Conservation (phyloP, 1,284 basidiomycete genomes). For the Rhodotorula sp. region DNA sequence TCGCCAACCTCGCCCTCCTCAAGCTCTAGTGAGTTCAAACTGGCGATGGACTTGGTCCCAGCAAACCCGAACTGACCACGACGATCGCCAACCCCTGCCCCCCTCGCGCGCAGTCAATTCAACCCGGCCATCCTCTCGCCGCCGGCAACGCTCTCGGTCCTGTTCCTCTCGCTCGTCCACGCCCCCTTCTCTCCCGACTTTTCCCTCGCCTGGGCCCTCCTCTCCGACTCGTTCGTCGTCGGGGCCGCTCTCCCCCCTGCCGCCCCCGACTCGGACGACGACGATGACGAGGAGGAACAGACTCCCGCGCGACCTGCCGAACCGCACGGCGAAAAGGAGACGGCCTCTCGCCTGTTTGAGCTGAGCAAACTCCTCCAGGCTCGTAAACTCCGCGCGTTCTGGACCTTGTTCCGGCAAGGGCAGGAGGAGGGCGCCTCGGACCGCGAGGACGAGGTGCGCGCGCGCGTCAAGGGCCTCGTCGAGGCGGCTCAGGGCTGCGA, state of each 20-base stretch:
- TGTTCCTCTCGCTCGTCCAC: slow-evolving; percentile 38
- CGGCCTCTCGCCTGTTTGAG: slow-evolving; percentile 15
- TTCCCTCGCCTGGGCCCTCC: slow-evolving; percentile 37
- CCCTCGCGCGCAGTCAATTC: slow-evolving; percentile 26
- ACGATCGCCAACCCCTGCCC: background rate
- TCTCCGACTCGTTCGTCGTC: slow-evolving; percentile 38
- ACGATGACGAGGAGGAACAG: slow-evolving; percentile 19
- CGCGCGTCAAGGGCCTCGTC: slow-evolving; percentile 6
- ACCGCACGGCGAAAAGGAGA: slow-evolving; percentile 32
- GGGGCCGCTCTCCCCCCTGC: slow-evolving; percentile 34
- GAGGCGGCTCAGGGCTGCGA: slow-evolving; percentile 28
- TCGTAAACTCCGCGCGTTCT: slow-evolving; percentile 36
- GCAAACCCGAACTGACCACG: background rate
- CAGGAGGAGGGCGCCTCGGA: background rate
- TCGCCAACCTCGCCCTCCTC: slow-evolving; percentile 40
- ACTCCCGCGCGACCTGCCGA: slow-evolving; percentile 8
- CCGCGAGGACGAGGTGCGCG: slow-evolving; percentile 12
- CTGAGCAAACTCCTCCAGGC: slow-evolving; percentile 24
- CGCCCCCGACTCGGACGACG: slow-evolving; percentile 24
- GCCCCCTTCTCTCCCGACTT: slow-evolving; percentile 40
- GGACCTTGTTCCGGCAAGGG: slow-evolving; percentile 13
- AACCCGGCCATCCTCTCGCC: slow-evolving; percentile 36
- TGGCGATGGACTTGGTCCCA: too few species aligned
- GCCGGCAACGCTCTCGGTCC: slow-evolving; percentile 30
- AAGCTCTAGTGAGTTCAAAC: slow-evolving; percentile 33